These are phyloP conservation scores for Buddleja alternifolia DNA, from an alignment of 257 asterid genomes.

Conservation along the genomic window DNA sequence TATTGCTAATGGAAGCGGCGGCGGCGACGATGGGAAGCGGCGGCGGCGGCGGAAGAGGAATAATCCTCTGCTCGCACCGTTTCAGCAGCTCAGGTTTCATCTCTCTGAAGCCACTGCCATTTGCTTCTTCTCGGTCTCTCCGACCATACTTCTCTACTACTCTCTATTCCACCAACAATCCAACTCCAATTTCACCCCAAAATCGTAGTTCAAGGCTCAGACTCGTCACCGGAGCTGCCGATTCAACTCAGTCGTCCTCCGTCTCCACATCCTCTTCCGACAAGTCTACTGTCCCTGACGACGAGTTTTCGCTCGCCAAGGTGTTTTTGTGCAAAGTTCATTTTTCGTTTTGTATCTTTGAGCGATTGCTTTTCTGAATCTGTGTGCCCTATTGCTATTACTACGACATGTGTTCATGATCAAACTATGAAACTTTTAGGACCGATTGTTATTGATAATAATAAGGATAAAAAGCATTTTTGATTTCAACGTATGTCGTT, in stretches of 20 bases:
- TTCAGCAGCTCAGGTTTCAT: constrained; percentile 29
- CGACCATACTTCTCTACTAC: constrained; percentile 21
- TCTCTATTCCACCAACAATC: constrained; percentile 25
- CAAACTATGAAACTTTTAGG: background rate
- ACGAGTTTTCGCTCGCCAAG: constrained; percentile 81
- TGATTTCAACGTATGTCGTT: no score
- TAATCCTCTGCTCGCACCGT: constrained; percentile 44
- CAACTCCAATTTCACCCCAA: constrained; percentile 29
- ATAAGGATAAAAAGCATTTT: no score
- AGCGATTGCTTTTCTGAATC: constrained; percentile 2
- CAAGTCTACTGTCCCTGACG: constrained; percentile 60
- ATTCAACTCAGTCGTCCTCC: constrained; percentile 69
- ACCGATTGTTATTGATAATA: no score
- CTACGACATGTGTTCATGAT: background rate
- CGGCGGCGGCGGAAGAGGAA: constrained; percentile 51
- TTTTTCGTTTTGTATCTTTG: background rate
- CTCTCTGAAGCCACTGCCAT: constrained; percentile 35
- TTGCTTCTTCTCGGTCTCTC: constrained; percentile 21
- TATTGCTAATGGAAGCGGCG: constrained; percentile 31
- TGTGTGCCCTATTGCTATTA: constrained; percentile 5
- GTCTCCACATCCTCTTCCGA: constrained; percentile 43
- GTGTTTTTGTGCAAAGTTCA: constrained; percentile 30
- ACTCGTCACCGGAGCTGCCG: constrained; percentile 63
- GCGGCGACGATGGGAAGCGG: constrained; percentile 29
- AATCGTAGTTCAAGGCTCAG: constrained; percentile 32